phyloP scores from a whole-genome alignment of 2,329 filamentous ascomycete genomes.

The Neospermospora avenae region DNA sequence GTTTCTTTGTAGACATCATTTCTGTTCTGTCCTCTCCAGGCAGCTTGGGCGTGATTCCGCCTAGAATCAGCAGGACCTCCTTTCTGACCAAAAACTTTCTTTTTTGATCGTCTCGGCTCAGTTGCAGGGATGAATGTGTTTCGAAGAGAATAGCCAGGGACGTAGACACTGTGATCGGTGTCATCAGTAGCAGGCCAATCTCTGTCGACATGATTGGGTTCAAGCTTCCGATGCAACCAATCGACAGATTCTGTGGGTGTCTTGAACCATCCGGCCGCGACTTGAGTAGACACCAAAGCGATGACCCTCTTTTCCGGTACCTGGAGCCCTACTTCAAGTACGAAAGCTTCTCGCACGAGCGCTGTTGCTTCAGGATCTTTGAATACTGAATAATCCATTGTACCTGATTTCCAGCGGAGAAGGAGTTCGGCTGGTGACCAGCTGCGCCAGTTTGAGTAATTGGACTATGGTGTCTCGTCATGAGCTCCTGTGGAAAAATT shows the following conservation, averaged over 20 bases:
- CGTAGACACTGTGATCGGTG: neutral
- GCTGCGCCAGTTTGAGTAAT: neutral
- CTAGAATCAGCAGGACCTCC: neutral
- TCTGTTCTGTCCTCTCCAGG: neutral
- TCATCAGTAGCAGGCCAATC: neutral
- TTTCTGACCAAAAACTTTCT: neutral
- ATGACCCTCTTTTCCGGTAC: neutral
- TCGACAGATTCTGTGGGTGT: neutral
- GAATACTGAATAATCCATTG: neutral
- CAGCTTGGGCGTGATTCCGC: neutral
- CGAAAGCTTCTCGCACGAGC: neutral
- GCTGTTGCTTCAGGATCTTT: neutral
- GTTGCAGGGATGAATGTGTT: neutral
- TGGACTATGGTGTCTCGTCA: neutral
- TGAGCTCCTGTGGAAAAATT: too few species aligned
- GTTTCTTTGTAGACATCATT: neutral
- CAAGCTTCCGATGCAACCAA: neutral
- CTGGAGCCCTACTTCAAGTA: neutral
- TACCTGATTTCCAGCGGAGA: neutral
- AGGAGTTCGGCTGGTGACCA: neutral
- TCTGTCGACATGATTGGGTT: neutral
- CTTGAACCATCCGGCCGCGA: neutral
- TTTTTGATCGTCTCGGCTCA: neutral
- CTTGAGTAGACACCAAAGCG: neutral
- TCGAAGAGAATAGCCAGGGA: neutral